phyloP scores from a whole-genome alignment of 116 monocot genomes.

The Cymodocea nodosa region DNA sequence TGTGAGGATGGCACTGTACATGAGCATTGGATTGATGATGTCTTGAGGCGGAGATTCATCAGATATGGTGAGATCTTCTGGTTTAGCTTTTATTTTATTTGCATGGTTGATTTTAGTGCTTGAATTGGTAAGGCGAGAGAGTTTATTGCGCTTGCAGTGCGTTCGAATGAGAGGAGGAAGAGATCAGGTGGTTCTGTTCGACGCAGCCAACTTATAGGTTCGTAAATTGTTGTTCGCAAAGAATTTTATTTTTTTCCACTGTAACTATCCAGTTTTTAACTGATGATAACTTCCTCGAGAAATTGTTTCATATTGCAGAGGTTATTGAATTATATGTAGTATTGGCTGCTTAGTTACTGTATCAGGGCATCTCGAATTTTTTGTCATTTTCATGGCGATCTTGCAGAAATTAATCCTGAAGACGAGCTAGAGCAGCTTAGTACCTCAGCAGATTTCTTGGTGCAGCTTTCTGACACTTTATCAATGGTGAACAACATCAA shows the following conservation, averaged over 20 bases:
- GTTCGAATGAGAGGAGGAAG: constrained; percentile 60
- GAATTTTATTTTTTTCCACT: neutral
- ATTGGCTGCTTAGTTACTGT: neutral
- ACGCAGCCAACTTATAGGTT: constrained; percentile 33
- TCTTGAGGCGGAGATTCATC: constrained; percentile 73
- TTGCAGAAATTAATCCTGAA: constrained; percentile 39
- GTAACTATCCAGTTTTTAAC: neutral
- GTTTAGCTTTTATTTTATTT: neutral
- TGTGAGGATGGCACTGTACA: constrained; percentile 3
- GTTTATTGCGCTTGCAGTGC: constrained; percentile 31
- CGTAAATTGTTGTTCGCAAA: neutral
- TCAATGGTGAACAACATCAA: constrained; percentile 11
- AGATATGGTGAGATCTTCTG: constrained; percentile 39
- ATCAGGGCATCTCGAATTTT: neutral
- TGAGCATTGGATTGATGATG: constrained; percentile 65
- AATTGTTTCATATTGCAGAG: too few relatives aligned
- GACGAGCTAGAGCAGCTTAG: constrained; percentile 56
- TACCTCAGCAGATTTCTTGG: constrained; percentile 74
- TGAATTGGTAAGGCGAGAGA: neutral
- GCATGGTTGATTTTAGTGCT: neutral
- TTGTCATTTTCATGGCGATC: neutral
- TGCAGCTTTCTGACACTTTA: constrained; percentile 46
- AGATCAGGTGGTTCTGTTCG: constrained; percentile 29
- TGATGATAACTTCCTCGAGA: neutral
- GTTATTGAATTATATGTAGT: neutral